These are phyloP conservation scores for Plectosphaerella sp. DNA, from an alignment of 2,329 filamentous ascomycete species.

Conservation along the genomic window DNA sequence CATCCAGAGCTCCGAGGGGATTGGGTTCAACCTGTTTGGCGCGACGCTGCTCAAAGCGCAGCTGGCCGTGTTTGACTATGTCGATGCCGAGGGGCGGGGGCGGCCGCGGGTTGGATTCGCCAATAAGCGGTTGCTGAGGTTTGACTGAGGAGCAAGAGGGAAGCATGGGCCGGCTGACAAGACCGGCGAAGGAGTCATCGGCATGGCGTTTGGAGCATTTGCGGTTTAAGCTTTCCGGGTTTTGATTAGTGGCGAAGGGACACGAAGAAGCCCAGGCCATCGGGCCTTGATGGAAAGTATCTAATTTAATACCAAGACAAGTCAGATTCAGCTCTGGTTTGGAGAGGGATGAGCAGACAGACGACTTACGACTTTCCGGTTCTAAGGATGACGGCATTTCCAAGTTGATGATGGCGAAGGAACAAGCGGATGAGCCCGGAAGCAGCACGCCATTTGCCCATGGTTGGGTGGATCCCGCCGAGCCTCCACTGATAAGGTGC, in stretches of 20 bases:
- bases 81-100: slow-evolving; percentile 2
- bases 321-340: too few species aligned
- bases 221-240: too few species aligned
- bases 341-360: too few species aligned
- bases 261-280: not conserved
- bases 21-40: slow-evolving; percentile 33
- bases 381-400: too few species aligned
- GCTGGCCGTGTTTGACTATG: slow-evolving; percentile 35
- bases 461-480: too few species aligned
- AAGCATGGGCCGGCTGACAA: not conserved
- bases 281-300: not conserved
- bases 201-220: not conserved
- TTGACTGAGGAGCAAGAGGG: not conserved
- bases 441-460: too few species aligned
- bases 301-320: too few species aligned
- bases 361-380: too few species aligned
- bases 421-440: too few species aligned
- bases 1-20: slow-evolving; percentile 28
- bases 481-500: too few species aligned
- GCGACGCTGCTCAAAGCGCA: slow-evolving; percentile 39
- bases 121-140: slow-evolving; percentile 24
- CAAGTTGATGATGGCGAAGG: too few species aligned
- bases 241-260: not conserved
- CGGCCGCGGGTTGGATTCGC: slow-evolving; percentile 28
- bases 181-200: not conserved